Evolutionary conservation across 192 early-diverging fungal genomes (phyloP), one percentile per base, ranked within the genome.

Genomic region (Coemansia sp.): DNA sequence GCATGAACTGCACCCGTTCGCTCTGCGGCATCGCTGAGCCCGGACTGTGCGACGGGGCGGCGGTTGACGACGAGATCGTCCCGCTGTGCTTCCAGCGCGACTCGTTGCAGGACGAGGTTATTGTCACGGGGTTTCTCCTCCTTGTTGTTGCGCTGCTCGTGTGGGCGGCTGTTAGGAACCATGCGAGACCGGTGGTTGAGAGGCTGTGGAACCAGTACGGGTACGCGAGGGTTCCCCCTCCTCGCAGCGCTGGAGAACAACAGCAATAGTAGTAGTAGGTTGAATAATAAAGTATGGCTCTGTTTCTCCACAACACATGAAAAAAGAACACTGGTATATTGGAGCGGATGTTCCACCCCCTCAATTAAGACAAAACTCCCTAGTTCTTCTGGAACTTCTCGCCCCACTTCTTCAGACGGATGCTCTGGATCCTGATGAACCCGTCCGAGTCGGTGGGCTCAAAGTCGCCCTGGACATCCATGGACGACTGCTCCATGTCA

Each of bases 341-440:
- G 32, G 32, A 32, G 4, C 3, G 4, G 4, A 32, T 4, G 32
- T 32, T 4, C 32, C 32, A 2, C 32, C 4, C 32, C 32, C 4
- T 32, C 32, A 32, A 32, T 32, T 4, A 32, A 4, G 32, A 1
- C 32, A 32, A 4, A 4, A 4, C 32, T 32, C 32, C 32, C n/a
- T 80, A 69, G 45, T 82, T 73, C 68, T 81, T 62, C 67, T 71
- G 71, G 68, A 78, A 46, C 47, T 79, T 76, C 16, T 74, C 68
- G 58, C 83, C 78, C 90, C 90, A 93, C 84, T 93, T 93, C 87
- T 91, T 93, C 62, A 99, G 86, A 49, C 97, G 90, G 79, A 99
- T 99, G 65, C 90, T 89, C 74, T 95, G 93, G 75, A 94, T 95
- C 87, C 94, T 95, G 89, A 99, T 99, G 76, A 99, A 99, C 36